Percentiles rank a stretch among this genome's conserved stretches.
Evolutionary conservation across 1,139 yeast genomes (phyloP).

Genomic region (Yamadazyma dushanensis): DNA sequence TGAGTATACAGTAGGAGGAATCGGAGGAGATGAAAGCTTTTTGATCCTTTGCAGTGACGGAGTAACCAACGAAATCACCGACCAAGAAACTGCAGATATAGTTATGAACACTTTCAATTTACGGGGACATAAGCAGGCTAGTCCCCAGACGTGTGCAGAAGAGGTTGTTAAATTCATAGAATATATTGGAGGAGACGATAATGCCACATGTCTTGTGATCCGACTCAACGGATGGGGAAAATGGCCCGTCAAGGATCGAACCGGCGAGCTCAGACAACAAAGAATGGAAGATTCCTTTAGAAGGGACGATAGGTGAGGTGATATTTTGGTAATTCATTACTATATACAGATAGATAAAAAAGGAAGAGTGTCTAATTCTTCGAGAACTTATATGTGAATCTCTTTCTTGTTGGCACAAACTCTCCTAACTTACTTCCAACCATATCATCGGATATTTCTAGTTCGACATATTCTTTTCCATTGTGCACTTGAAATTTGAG

Average conservation of each 20-base stretch:
- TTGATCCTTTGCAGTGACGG: slow-evolving; percentile 83
- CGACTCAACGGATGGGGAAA: slow-evolving; percentile 89
- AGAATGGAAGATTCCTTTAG: slow-evolving; percentile 52
- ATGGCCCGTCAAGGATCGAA: slow-evolving; percentile 83
- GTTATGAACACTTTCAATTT: slow-evolving; percentile 70
- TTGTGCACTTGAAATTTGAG: slow-evolving; percentile 91
- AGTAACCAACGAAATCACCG: slow-evolving; percentile 73
- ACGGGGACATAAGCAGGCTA: slow-evolving; percentile 67
- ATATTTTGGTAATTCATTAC: background rate
- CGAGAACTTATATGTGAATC: slow-evolving; percentile 77
- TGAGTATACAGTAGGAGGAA: slow-evolving; percentile 47
- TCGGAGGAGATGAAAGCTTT: slow-evolving; percentile 82
- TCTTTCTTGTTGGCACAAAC: slow-evolving; percentile 89
- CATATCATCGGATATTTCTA: slow-evolving; percentile 91
- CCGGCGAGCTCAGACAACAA: slow-evolving; percentile 78
- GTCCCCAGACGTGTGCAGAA: slow-evolving; percentile 83
- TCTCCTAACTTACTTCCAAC: slow-evolving; percentile 97
- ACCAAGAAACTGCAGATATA: slow-evolving; percentile 89
- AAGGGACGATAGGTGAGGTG: slow-evolving; percentile 24
- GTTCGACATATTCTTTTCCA: slow-evolving; percentile 90
- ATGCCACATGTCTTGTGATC: slow-evolving; percentile 84
- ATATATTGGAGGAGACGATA: slow-evolving; percentile 89
- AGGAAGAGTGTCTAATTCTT: too few relatives aligned
- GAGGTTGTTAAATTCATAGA: slow-evolving; percentile 84
- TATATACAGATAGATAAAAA: background rate